Base-by-base conservation (phyloP, 148 eudicot species). In the Nepenthes mirabilis region DNA sequence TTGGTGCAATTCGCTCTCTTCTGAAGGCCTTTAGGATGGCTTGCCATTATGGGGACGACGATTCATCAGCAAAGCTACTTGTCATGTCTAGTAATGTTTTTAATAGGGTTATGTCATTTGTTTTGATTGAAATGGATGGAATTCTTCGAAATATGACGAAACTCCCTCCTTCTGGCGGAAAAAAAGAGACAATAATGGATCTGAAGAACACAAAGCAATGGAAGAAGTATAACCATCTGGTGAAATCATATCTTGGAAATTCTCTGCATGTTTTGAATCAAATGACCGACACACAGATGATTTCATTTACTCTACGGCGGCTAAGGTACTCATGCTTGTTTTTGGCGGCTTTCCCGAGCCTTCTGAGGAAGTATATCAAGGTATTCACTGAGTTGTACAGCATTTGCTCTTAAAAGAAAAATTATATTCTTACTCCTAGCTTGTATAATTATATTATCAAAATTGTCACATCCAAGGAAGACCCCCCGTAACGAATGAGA, bases 21-120 rank as follows among this genome's bases (percentile, higher is more conserved):
- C 53, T 94, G 73, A 89, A 74, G 73, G 99, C 95, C 62, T 94
- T 80, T 59, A 84, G 84, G 57, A 72, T 70, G 62, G 97, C 99
- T 58, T 94, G 99, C 74, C 99, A 94, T 74, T 87, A 83, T 67
- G 99, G 97, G 34, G 96, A 90, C 66, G 97, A 93, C 57, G 83
- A 82, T 36, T 67, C 85, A 49, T 53, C 79, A 1, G 57, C 75
- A n/a, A 86, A 83, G 69, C 75, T 86, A 50, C 73, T 72, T 47
- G 72, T 73, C 68, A 89, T 94, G 95, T 87, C 99, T 23, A 82
- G 93, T 72, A 78, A 73, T 64, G 97, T 89, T 52, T 87, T 94
- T 79, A 89, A 94, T 74, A 89, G 79, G 65, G 80, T 94, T 49
- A 82, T 89, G 91, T 56, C 82, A 43, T 82, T 86, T 74, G 90